Base-by-base conservation (phyloP, 176 grass and related monocot genomes). In the Pontederia paniculata region DNA sequence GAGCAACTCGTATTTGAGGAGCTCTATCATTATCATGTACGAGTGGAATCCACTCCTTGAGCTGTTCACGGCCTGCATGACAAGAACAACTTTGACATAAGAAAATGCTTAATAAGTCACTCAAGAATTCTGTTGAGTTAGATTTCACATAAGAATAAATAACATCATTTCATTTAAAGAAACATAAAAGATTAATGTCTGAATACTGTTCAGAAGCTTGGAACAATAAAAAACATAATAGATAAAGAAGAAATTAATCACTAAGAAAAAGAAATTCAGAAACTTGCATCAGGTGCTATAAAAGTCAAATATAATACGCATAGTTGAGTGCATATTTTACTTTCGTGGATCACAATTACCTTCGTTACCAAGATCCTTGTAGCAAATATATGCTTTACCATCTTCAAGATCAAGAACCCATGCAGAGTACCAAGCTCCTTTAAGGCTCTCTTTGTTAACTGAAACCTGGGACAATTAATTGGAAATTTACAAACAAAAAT, bases 351-450 rank as follows among this genome's bases (percentile, higher is more conserved):
- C 12, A 44, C 18, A 46, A 68, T 9, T 67, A 80, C 71, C 77
- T 77, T 80, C 65, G 73, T 79, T 71, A 78, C 66, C 73, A 60
- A 58, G 62, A 60, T 79, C 50, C 10, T 78, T 80, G 60, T 99
- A 99, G 63, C 62, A 73, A 70, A 99, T 74, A n/a, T 64, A 76
- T 22, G 77, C 78, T 71, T 69, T 81, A 72, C 74, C 41, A 50
- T 82, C 87, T 31, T 88, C 78, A 55, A 99, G 77, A 80, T 93
- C 80, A 81, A 99, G 63, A 58, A 99, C 87, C 13, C 65, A 77
- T 41, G 83, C 94, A 75, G 77, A 72, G 88, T 82, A 88, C 94
- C 94, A 99, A 73, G 78, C 83, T 45, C 62, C 70, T 71, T 80
- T 73, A 58, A 63, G 63, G 12, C 80, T 70, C 14, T 65, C 63